Evolutionary conservation across 257 asterid species (phyloP).

Genomic region (Lavandula angustifolia): DNA sequence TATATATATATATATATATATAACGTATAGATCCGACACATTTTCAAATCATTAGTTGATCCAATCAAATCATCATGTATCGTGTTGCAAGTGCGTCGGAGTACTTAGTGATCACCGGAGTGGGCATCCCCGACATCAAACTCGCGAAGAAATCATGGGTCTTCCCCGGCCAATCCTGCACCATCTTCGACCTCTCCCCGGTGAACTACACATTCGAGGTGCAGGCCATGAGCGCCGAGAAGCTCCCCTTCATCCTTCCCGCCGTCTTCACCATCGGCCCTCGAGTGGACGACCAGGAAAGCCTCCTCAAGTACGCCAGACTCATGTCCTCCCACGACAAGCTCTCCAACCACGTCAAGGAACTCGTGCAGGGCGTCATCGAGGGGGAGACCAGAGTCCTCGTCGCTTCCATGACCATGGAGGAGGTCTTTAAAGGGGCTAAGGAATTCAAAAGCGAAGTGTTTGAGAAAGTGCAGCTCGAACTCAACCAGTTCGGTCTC

Average conservation of each 20-base stretch:
- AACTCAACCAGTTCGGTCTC: slow-evolving; percentile 62
- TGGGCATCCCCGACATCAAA: slow-evolving; percentile 45
- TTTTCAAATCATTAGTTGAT: too few species aligned
- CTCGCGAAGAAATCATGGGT: slow-evolving; percentile 64
- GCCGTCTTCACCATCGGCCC: slow-evolving; percentile 84
- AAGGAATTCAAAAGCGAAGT: slow-evolving; percentile 62
- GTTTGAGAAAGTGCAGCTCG: slow-evolving; percentile 63
- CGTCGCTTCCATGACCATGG: slow-evolving; percentile 79
- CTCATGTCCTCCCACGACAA: slow-evolving; percentile 66
- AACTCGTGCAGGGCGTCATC: slow-evolving; percentile 64
- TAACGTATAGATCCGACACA: too few species aligned
- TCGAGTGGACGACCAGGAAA: slow-evolving; percentile 36
- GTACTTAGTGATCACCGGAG: slow-evolving; percentile 65
- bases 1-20: too few species aligned
- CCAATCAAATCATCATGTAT: too few species aligned
- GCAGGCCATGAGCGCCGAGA: slow-evolving; percentile 79
- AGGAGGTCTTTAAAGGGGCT: slow-evolving; percentile 56
- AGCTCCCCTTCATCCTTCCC: slow-evolving; percentile 68
- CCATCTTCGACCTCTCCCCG: slow-evolving; percentile 53
- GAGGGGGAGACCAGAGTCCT: slow-evolving; percentile 76
- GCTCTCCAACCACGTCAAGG: slow-evolving; percentile 56
- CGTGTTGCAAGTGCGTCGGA: slow-evolving; percentile 67
- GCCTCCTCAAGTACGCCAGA: slow-evolving; percentile 58
- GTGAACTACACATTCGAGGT: slow-evolving; percentile 75
- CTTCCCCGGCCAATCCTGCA: slow-evolving; percentile 54